Conservation (phyloP, 345 rosid genomes). For the Pelargonium nanum region DNA sequence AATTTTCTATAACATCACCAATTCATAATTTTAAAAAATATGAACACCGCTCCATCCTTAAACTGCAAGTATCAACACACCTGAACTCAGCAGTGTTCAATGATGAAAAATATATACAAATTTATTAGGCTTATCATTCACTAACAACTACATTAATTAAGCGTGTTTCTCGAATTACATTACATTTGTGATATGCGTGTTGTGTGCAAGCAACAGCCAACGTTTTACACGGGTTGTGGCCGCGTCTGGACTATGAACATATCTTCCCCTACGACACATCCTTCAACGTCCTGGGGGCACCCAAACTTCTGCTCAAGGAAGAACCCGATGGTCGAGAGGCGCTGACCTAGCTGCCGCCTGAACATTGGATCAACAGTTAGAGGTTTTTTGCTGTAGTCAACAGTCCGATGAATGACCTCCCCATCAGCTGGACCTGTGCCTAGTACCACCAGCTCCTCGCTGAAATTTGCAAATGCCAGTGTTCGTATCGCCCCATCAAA, state of each 20-base stretch:
- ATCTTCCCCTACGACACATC: constrained; percentile 82
- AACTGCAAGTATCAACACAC: too few species aligned
- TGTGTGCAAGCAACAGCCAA: not conserved
- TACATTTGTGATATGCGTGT: not conserved
- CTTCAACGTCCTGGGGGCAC: constrained; percentile 92
- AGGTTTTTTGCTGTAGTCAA: constrained; percentile 87
- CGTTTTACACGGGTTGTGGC: constrained; percentile 60
- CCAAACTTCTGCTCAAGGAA: constrained; percentile 89
- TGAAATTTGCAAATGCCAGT: constrained; percentile 87
- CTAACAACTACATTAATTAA: too few species aligned
- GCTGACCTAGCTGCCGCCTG: constrained; percentile 66
- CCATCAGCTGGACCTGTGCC: constrained; percentile 75
- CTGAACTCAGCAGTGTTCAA: not conserved
- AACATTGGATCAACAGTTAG: constrained; percentile 56
- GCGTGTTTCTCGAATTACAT: too few species aligned
- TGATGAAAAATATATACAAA: not conserved
- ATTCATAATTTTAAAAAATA: not conserved
- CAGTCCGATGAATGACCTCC: constrained; percentile 44
- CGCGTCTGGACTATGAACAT: constrained; percentile 81
- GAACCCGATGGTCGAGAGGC: constrained; percentile 69
- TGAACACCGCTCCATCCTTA: too few species aligned
- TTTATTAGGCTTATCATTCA: not conserved
- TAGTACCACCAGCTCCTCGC: constrained; percentile 69
- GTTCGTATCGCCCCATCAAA: constrained; percentile 64
- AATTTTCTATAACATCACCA: not conserved